Evolutionary conservation across 2,329 filamentous ascomycete genomes (phyloP), one percentile per base, ranked within the genome.

Genomic region (Penicillium verrucosum): DNA sequence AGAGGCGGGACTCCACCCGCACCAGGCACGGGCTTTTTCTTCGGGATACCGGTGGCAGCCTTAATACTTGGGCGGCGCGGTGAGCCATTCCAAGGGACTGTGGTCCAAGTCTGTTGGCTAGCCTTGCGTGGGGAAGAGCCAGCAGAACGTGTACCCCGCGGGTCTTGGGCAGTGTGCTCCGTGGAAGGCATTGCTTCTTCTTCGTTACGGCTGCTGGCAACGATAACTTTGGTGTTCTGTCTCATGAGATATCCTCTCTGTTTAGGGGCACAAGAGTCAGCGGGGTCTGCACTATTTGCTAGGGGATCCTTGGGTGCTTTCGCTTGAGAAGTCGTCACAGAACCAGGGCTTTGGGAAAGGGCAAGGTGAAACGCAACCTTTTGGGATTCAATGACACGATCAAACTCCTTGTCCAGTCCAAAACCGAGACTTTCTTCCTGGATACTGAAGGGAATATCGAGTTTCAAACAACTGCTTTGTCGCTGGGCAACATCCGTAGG

Each of bases 221-320:
- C 86, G 49, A 99, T 91, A 52, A 99, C 84, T 75, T 97, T 97
- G 4, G 93, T 97, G 76, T 97, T 99, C 68, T 99, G 93, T 68
- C 94, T 87, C 93, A 97, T 99, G 44, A 97, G 82, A 71, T 99
- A 99, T 55, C 94, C 94, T 80, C 95, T 92, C 92, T 97, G 89
- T 85, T 81, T 82, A 65, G 75, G 80, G 66, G 77, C 68, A 70
- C 74, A 81, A 68, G 79, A 70, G 82, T 91, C 86, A 90, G 88
- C 82, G 85, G 81, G 75, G 56, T 69, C 58, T 61, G 65, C 66
- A 65, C 46, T 61, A 65, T 60, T 57, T 52, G 59, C 60, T 52
- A 60, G 59, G 58, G 60, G 60, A 27, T 42, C 32, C 48, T 40
- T 53, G 57, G 51, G 32, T 37, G 54, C 51, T 51, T 64, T 57